Evolutionary conservation across 2,329 filamentous ascomycete species (phyloP).

Genomic region (Cryphonectria parasitica): DNA sequence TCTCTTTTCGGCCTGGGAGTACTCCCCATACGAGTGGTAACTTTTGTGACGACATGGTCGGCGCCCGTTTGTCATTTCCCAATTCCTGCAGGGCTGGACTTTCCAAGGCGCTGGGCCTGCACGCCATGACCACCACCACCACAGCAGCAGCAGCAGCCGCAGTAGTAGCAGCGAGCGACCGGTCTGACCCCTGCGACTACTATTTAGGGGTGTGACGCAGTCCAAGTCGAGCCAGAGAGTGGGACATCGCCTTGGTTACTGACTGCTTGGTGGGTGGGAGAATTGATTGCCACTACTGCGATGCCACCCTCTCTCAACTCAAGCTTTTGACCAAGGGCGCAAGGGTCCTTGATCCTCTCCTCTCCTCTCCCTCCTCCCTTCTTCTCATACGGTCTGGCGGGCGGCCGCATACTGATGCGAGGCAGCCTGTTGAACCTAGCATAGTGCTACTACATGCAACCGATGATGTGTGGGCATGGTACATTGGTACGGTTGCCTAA

Average conservation of each 20-base stretch:
- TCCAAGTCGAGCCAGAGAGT: neutral
- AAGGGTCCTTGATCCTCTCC: neutral
- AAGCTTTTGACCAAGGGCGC: neutral
- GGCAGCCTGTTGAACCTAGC: neutral
- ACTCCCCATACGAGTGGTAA: neutral
- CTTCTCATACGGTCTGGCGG: neutral
- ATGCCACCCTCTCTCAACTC: neutral
- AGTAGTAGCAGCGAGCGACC: neutral
- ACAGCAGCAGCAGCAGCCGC: neutral
- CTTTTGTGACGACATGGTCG: neutral
- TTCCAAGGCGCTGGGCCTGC: conserved; percentile 2
- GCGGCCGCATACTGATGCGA: neutral
- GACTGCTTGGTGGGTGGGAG: neutral
- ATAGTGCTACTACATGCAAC: neutral
- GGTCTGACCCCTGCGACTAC: too few species aligned
- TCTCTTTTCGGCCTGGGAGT: neutral
- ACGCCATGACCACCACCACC: neutral
- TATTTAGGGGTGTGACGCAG: neutral
- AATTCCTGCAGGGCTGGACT: neutral
- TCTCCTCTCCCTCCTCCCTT: neutral
- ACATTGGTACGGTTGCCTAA: neutral
- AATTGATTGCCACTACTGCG: neutral
- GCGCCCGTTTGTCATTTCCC: neutral
- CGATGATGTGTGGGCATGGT: neutral
- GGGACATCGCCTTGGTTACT: neutral